Conservation (phyloP, 305 asterid genomes). For the Fraxinus latifolia region DNA sequence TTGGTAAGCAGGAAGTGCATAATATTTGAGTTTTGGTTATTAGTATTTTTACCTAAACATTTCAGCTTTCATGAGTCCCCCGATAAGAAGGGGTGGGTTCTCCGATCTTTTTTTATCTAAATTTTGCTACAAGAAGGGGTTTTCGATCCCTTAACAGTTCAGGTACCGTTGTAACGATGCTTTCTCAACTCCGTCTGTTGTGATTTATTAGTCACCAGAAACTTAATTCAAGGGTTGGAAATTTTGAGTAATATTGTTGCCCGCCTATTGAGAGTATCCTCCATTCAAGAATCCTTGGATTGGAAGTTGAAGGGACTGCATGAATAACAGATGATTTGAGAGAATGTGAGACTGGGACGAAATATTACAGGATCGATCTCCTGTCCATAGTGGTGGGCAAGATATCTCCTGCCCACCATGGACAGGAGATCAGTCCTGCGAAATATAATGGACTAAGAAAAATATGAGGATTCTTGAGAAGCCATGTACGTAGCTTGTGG, state of each 20-base stretch:
- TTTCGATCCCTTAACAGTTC: neutral
- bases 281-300: neutral
- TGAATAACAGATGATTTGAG: neutral
- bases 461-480: too few relatives aligned
- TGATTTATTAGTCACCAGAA: neutral
- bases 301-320: neutral
- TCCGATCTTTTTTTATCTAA: neutral
- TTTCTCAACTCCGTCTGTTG: neutral
- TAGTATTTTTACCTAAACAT: neutral
- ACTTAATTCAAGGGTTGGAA: neutral
- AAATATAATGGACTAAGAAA: too few relatives aligned
- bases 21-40: neutral
- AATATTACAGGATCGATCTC: too few relatives aligned
- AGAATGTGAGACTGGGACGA: neutral
- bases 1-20: neutral
- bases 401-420: too few relatives aligned
- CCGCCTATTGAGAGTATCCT: neutral
- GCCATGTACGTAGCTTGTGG: neutral
- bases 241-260: neutral
- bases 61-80: neutral
- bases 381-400: too few relatives aligned
- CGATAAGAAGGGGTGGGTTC: neutral
- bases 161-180: neutral
- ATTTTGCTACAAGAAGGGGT: neutral
- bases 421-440: too few relatives aligned